Conservation (phyloP, 2,329 filamentous ascomycete genomes). For the Stromatinia cepivora region DNA sequence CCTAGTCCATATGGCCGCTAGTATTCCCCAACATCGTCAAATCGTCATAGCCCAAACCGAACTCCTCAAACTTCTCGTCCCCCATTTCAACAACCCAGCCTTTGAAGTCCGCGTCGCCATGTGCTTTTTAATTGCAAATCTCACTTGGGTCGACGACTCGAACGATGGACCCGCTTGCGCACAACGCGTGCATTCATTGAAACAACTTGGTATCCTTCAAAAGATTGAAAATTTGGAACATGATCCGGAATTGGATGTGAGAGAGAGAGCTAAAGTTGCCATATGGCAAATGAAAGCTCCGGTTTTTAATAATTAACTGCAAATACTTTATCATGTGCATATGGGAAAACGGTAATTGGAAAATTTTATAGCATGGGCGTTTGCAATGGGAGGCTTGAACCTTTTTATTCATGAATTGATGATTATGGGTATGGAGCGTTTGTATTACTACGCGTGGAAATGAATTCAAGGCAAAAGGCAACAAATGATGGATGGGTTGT, state of each 20-base stretch:
- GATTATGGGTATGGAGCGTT: conserved; percentile 1
- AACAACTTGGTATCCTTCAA: conserved; percentile 67
- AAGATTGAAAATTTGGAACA: conserved; percentile 63
- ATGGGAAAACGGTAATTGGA: background rate
- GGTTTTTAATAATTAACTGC: background rate
- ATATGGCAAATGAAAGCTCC: conserved; percentile 62
- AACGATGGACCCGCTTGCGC: conserved; percentile 64
- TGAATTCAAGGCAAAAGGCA: background rate
- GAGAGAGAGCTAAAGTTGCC: conserved; percentile 80
- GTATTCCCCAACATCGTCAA: conserved; percentile 74
- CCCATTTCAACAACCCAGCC: conserved; percentile 72
- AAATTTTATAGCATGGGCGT: conserved; percentile 4
- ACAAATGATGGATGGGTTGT: background rate
- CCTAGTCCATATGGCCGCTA: conserved; percentile 84
- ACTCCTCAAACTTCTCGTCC: conserved; percentile 70
- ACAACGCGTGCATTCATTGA: conserved; percentile 67
- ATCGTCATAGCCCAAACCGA: conserved; percentile 74
- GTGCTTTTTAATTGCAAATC: conserved; percentile 81
- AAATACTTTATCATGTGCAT: background rate
- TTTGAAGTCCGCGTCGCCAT: conserved; percentile 74
- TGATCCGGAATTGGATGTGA: conserved; percentile 78
- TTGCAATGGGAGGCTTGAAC: background rate
- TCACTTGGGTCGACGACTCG: conserved; percentile 78
- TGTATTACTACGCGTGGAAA: conserved; percentile 1
- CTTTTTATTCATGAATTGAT: conserved; percentile 4